Conservation (phyloP, 495 filamentous ascomycete genomes). For the Hypoxylon cercidicola region DNA sequence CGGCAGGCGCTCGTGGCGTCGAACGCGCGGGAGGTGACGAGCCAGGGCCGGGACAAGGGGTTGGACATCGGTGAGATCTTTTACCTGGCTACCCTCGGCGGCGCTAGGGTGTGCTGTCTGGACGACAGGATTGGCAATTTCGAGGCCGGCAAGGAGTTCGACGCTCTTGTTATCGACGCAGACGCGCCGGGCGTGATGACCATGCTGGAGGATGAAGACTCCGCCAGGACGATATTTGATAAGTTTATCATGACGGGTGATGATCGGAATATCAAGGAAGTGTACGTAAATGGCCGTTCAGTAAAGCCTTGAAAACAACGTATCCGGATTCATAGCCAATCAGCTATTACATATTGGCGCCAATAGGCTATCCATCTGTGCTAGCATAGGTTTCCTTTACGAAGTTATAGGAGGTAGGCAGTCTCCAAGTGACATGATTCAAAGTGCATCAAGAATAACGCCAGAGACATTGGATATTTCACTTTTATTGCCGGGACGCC, state of each 20-base stretch:
- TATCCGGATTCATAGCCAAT: background rate
- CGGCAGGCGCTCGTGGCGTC: conserved; percentile 70
- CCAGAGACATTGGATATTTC: background rate
- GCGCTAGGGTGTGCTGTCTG: conserved; percentile 69
- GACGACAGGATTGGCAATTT: conserved; percentile 67
- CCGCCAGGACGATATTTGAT: conserved; percentile 61
- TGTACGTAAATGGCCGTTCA: conserved; percentile 65
- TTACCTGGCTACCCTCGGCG: conserved; percentile 70
- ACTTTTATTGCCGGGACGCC: background rate
- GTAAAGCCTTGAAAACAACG: conserved; percentile 49
- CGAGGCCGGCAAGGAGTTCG: conserved; percentile 69
- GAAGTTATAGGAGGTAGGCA: no score
- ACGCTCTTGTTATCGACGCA: conserved; percentile 67
- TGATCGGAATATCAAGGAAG: conserved; percentile 68
- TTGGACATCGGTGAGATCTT: conserved; percentile 66
- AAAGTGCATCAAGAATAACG: background rate
- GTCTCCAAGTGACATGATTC: background rate
- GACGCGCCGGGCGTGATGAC: conserved; percentile 60
- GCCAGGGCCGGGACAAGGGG: conserved; percentile 58
- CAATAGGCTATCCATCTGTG: no score
- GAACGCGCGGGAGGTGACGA: conserved; percentile 61
- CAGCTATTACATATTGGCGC: background rate
- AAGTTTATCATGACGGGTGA: conserved; percentile 75
- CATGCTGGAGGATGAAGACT: conserved; percentile 63
- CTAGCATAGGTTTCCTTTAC: no score